Base-by-base conservation (phyloP, 2,329 filamentous ascomycete species). In the Thielaviopsis populi region DNA sequence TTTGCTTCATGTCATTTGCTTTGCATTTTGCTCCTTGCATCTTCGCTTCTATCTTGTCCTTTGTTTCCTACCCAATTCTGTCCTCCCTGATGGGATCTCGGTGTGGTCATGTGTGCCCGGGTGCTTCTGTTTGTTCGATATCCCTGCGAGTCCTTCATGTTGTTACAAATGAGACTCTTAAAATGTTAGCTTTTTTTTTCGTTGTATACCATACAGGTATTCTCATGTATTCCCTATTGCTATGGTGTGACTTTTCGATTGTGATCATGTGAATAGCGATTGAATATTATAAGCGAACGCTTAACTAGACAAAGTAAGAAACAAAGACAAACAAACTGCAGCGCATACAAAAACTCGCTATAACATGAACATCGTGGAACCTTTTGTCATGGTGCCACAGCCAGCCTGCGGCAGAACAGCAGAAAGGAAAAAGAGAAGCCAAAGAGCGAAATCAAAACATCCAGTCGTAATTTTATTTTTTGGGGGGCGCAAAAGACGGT, bases 151-250 rank as follows among this genome's bases (percentile, higher is more conserved):
- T 13, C 22, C 8, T 30, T 64, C 56, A 64, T 60, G 15, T 37
- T 50, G 59, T 46, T 27, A 61, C 53, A 56, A 42, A 60, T 64
- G 63, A 64, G 56, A 42, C 63, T 64, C 43, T 43, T 37, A 61
- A 60, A 42, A 61, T 10, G 56, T 61, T 60, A 61, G 43, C 61
- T 22, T 61, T 61, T 59, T 63, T 50, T 56, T 33, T 61, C 53
- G 22, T 58, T 63, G 33, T n/a, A 46, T 6, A 37, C 11, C 27
- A 56, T 27, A 50, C 46, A 50, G 15, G 11, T 15, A 13, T 50
- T 24, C 27, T n/a, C 46, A 50, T 15, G 24, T 27, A 22, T 15
- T 3, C 15, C 8, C 3, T 13, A 27, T 10, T 50, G 13, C 11
- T 22, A 50, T 7, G 13, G 19, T 37, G 33, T 37, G 3, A 33